Percentiles rank a stretch among this genome's conserved stretches.
Conservation (phyloP, 75 land plant species). For the Cunninghamia lanceolata region DNA sequence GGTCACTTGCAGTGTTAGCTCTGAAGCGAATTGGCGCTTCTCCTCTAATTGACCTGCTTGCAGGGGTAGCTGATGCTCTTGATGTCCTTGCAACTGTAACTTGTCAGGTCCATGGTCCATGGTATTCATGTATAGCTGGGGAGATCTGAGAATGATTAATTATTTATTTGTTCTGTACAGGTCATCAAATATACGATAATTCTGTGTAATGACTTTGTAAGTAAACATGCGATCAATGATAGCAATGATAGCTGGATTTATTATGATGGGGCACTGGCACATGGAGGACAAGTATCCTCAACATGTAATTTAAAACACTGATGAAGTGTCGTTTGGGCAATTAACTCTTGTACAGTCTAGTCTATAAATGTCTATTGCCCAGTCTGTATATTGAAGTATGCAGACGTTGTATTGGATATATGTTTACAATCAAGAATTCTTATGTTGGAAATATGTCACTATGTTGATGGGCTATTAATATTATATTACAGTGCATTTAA, state of each 20-base stretch:
- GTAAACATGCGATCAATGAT: neutral
- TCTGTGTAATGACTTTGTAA: neutral
- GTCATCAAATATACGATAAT: neutral
- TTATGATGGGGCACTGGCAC: neutral
- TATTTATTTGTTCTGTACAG: neutral
- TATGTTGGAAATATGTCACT: neutral
- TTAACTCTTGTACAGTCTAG: neutral
- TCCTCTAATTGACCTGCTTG: slow-evolving; percentile 42
- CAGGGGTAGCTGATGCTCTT: slow-evolving; percentile 39
- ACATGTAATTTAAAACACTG: neutral
- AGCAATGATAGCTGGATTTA: neutral
- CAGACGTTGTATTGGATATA: neutral
- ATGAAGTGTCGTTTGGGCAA: neutral
- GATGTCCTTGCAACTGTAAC: slow-evolving; percentile 54
- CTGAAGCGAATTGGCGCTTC: slow-evolving; percentile 67
- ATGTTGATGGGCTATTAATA: neutral
- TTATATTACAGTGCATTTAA: neutral
- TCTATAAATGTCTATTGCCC: neutral
- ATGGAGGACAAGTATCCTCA: too few species aligned
- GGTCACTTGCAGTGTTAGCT: slow-evolving; percentile 50
- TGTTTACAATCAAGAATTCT: neutral
- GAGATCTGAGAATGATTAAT: neutral
- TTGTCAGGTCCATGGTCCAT: slow-evolving; percentile 4
- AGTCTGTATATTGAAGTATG: neutral
- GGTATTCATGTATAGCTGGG: slow-evolving; percentile 45